Conservation (phyloP, 345 rosid genomes). For the Moricandia arvensis region DNA sequence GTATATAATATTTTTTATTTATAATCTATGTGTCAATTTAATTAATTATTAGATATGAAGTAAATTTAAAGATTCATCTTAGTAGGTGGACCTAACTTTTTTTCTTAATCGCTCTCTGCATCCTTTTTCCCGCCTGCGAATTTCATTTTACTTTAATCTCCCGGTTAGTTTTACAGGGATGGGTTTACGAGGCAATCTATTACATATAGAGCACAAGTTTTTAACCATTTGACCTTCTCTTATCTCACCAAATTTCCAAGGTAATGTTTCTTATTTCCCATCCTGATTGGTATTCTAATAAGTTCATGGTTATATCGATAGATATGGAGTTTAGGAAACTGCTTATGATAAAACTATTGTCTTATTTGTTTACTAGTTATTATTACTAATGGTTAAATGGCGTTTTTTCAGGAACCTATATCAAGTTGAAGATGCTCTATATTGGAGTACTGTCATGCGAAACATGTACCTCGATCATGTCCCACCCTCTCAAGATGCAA, state of each 20-base stretch:
- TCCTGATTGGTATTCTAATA: neutral
- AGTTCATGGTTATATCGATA: neutral
- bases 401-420: neutral
- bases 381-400: neutral
- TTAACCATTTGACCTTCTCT: neutral
- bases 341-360: neutral
- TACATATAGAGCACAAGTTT: neutral
- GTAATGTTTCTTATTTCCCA: neutral
- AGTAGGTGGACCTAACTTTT: too few species aligned
- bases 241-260: neutral
- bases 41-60: too few species aligned
- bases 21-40: too few species aligned
- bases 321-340: neutral
- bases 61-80: too few species aligned
- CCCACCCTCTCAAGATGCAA: neutral
- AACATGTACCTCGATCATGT: neutral
- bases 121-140: neutral
- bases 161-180: neutral
- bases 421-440: neutral
- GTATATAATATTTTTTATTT: too few species aligned
- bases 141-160: neutral
- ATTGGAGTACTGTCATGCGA: neutral
- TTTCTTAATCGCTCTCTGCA: neutral
- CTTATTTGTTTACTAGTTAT: neutral
- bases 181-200: neutral